Conservation (phyloP, 1,284 basidiomycete genomes). For the Peniophora sp. region DNA sequence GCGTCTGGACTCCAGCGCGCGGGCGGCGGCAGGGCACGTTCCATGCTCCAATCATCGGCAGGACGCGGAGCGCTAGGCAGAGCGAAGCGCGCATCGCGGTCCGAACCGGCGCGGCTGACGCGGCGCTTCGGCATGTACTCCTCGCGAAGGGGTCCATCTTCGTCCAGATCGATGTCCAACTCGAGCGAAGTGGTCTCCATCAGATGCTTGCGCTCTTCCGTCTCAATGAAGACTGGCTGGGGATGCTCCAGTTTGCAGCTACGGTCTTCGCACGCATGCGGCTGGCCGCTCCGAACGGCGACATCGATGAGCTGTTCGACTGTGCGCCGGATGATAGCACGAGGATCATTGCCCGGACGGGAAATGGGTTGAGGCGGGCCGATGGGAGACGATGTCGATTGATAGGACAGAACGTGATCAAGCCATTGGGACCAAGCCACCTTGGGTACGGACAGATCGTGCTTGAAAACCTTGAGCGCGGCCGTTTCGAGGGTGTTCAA, state of each 20-base stretch:
- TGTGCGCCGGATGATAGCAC: constrained; percentile 56
- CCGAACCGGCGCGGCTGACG: constrained; percentile 28
- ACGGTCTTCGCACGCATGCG: constrained; percentile 12
- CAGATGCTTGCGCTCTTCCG: constrained; percentile 49
- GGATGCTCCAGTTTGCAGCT: constrained; percentile 22
- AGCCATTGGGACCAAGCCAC: constrained; percentile 67
- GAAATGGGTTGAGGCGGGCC: constrained; percentile 68
- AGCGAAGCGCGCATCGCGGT: constrained; percentile 13
- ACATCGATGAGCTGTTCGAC: constrained; percentile 60
- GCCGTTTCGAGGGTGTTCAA: constrained; percentile 66
- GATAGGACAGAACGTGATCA: constrained; percentile 51
- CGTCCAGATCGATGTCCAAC: constrained; percentile 68
- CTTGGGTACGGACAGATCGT: constrained; percentile 60
- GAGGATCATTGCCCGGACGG: constrained; percentile 62
- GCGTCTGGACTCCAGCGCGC: constrained; percentile 73
- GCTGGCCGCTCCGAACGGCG: constrained; percentile 20
- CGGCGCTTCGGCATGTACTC: constrained; percentile 72
- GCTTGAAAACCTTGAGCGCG: constrained; percentile 58
- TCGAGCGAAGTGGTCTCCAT: constrained; percentile 30
- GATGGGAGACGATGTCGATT: constrained; percentile 50
- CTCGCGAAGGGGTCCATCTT: constrained; percentile 71
- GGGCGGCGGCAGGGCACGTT: constrained; percentile 52
- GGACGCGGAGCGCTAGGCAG: too few relatives aligned
- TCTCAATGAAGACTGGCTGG: constrained; percentile 61
- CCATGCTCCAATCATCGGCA: constrained; percentile 22